phyloP scores from a whole-genome alignment of 192 early-diverging fungal genomes.

The Coemansia sp. region DNA sequence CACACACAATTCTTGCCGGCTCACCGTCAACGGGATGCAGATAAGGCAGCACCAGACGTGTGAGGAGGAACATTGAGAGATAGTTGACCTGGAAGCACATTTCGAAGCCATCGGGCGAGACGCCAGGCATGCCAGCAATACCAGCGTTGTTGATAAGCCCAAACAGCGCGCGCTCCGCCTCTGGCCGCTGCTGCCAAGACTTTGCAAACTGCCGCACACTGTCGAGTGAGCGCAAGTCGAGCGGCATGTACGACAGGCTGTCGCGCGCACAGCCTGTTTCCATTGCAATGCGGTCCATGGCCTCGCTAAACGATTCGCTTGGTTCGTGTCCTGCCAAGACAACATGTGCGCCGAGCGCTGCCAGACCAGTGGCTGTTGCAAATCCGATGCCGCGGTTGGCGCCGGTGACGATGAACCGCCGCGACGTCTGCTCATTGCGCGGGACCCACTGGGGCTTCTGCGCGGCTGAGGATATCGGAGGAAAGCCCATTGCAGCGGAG shows the following conservation, averaged over 20 bases:
- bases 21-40: conserved; percentile 6
- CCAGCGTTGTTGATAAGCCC: conserved; percentile 53
- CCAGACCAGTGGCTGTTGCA: conserved; percentile 41
- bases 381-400: conserved; percentile 52
- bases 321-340: conserved; percentile 43
- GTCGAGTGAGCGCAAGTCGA: conserved; percentile 50
- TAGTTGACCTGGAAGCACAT: conserved; percentile 56
- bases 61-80: conserved; percentile 52
- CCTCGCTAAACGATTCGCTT: conserved; percentile 32
- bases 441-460: conserved; percentile 42
- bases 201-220: conserved; percentile 30
- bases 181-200: conserved; percentile 29
- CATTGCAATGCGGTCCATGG: conserved; percentile 44
- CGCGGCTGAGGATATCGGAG: conserved; percentile 20
- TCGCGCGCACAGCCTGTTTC: conserved; percentile 45
- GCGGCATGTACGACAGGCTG: conserved; percentile 38
- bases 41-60: conserved; percentile 39
- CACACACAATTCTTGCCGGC: conserved; percentile 42
- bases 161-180: conserved; percentile 5
- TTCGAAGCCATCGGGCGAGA: conserved; percentile 52
- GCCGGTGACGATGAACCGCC: conserved; percentile 48
- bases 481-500: conserved; percentile 34
- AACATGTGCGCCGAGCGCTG: conserved; percentile 48
- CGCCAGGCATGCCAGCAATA: conserved; percentile 44
- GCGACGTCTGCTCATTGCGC: conserved; percentile 31